A percentile compares a stretch with the other conserved stretches of the same genome.
phyloP scores from a whole-genome alignment of 305 asterid genomes.

The Fraxinus sp. region DNA sequence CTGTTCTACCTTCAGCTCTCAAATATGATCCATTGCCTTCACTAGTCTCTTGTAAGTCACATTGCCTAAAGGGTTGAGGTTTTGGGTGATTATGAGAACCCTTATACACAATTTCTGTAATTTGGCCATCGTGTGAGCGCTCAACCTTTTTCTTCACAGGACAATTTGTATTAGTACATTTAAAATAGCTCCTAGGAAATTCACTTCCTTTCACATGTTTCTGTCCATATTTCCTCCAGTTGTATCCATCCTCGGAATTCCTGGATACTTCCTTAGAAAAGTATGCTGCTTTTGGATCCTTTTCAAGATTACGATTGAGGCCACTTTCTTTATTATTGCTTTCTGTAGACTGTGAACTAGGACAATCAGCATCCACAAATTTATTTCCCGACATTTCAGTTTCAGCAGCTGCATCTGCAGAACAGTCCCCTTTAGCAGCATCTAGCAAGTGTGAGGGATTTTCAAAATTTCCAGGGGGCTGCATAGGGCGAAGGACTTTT shows the following conservation, averaged over 20 bases:
- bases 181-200: constrained; percentile 71
- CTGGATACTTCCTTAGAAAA: constrained; percentile 28
- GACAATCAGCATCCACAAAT: background rate
- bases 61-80: constrained; percentile 37
- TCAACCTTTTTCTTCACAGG: constrained; percentile 69
- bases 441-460: constrained; percentile 20
- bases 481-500: background rate
- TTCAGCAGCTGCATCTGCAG: constrained; percentile 7
- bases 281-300: constrained; percentile 29
- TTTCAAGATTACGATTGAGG: background rate
- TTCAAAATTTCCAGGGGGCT: constrained; percentile 26
- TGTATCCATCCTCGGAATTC: constrained; percentile 64
- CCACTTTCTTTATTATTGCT: constrained; percentile 24
- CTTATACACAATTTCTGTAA: constrained; percentile 63
- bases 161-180: constrained; percentile 59
- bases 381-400: constrained; percentile 6
- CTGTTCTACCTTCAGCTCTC: constrained; percentile 18
- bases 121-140: constrained; percentile 58
- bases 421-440: constrained; percentile 9
- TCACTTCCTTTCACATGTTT: constrained; percentile 86
- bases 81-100: constrained; percentile 73
- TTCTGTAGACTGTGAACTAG: constrained; percentile 6
- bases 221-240: constrained; percentile 86
- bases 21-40: constrained; percentile 28
- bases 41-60: constrained; percentile 23